Evolutionary conservation across 2,329 filamentous ascomycete species (phyloP).

Genomic region (Scolecobasidium constrictum): DNA sequence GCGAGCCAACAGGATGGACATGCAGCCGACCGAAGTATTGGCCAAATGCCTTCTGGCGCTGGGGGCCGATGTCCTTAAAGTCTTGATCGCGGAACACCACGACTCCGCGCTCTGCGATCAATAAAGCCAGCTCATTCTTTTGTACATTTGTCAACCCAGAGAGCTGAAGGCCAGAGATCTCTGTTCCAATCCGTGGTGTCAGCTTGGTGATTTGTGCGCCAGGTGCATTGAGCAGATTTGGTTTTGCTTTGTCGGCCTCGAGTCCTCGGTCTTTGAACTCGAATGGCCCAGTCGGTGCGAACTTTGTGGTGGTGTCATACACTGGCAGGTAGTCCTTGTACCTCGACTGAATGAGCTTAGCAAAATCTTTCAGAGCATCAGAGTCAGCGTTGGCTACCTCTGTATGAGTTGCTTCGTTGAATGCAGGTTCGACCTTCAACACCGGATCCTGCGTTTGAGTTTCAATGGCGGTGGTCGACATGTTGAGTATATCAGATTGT

Average conservation of each 20-base stretch:
- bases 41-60: conserved; percentile 44
- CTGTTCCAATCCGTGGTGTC: conserved; percentile 51
- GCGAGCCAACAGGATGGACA: conserved; percentile 2
- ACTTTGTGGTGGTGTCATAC: conserved; percentile 25
- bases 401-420: conserved; percentile 17
- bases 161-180: conserved; percentile 52
- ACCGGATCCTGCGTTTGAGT: conserved; percentile 14
- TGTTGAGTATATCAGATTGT: too few relatives aligned
- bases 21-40: conserved; percentile 13
- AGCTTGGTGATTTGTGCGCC: not conserved
- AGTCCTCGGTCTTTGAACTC: conserved; percentile 30
- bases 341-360: conserved; percentile 23
- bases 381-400: too few relatives aligned
- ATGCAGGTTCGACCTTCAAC: conserved; percentile 16
- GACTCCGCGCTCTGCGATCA: conserved; percentile 53
- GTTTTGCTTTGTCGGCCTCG: conserved; percentile 31
- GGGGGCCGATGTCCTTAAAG: conserved; percentile 39
- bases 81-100: conserved; percentile 54
- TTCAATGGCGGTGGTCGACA: conserved; percentile 11
- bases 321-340: conserved; percentile 26
- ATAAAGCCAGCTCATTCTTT: conserved; percentile 49
- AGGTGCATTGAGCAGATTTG: conserved; percentile 26
- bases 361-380: too few relatives aligned
- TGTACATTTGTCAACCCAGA: conserved; percentile 50
- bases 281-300: conserved; percentile 29